Base-by-base conservation (phyloP, 225 moss, liverwort and hornwort species). In the Sphagnum contortum region DNA sequence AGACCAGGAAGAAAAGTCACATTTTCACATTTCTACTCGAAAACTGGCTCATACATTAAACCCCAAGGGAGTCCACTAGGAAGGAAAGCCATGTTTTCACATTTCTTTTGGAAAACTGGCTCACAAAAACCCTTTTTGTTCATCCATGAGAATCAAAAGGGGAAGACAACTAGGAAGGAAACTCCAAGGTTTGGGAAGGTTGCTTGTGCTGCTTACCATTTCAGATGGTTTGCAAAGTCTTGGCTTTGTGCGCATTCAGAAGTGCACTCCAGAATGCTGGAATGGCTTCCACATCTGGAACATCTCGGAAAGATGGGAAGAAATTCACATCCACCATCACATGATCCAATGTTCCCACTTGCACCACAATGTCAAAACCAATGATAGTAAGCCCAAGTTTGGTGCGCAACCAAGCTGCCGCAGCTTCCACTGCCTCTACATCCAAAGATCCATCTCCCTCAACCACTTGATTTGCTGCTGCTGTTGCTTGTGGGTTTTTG, bases 251-350 rank as follows among this genome's bases (percentile, higher is more conserved):
- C 7, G 86, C 82, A 50, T 70, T 73, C 57, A 77, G 60, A 61
- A 96, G 79, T 50, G 96, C 92, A 62, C 73, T 77, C 90, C 92
- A 92, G 52, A 96, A 96, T 44, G 90, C 85, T 76, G 85, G 88
- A 57, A 90, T 77, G 60, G 92, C 89, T 72, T 88, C 88, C 59
- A 75, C 57, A 54, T 88, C 87, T 14, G 88, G 76, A 9, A 92
- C 90, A 64, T 96, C 96, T 71, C 89, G 92, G 69, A 96, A 96
- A 9, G 92, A 88, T 5, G 90, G 90, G 57, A 96, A 92, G 80
- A 85, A 92, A 71, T 96, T 96, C 14, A 96, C 87, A 48, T 96
- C 96, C 68, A 92, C 85, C 73, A 98, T 87, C 7, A 98, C 88
- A 45, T 92, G 92, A 59, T 98, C 85, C 50, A 77, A 74, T 0